Conservation (phyloP, 225 moss, liverwort and hornwort species). For the Ulota crispa region DNA sequence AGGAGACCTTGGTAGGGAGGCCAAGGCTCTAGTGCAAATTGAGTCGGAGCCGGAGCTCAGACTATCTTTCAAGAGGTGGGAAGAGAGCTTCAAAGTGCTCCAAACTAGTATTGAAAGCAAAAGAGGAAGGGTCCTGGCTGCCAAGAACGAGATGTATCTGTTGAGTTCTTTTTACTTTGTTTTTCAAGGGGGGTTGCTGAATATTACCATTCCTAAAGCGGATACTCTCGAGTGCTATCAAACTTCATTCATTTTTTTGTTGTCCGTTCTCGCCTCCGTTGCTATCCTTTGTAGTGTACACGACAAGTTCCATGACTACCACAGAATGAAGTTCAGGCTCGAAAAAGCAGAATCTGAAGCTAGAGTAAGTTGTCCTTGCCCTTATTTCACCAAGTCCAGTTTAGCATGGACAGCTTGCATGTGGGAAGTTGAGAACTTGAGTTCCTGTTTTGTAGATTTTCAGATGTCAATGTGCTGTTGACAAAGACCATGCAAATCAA, state of each 20-base stretch:
- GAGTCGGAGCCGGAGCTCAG: background rate
- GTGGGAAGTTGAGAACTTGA: background rate
- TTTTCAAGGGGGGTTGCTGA: background rate
- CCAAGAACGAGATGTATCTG: constrained; percentile 15
- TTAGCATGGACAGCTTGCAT: background rate
- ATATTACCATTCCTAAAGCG: background rate
- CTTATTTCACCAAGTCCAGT: background rate
- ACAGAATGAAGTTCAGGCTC: background rate
- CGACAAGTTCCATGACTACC: constrained; percentile 7
- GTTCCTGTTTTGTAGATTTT: background rate
- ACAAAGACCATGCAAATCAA: background rate
- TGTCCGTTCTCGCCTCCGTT: background rate
- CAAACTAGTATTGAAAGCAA: constrained; percentile 14
- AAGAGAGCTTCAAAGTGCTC: background rate
- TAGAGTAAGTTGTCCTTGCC: constrained; percentile 2
- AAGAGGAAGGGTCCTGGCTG: background rate
- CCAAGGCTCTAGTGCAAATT: background rate
- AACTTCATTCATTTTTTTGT: background rate
- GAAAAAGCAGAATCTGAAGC: background rate
- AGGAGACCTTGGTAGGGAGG: background rate
- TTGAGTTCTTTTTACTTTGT: background rate
- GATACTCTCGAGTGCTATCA: too few species aligned
- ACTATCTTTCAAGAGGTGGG: background rate
- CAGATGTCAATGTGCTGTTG: background rate
- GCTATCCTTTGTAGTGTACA: background rate